A percentile compares a stretch with the other conserved stretches of the same genome.
phyloP scores from a whole-genome alignment of 2,329 filamentous ascomycete genomes.

The Trichoderma gracile region DNA sequence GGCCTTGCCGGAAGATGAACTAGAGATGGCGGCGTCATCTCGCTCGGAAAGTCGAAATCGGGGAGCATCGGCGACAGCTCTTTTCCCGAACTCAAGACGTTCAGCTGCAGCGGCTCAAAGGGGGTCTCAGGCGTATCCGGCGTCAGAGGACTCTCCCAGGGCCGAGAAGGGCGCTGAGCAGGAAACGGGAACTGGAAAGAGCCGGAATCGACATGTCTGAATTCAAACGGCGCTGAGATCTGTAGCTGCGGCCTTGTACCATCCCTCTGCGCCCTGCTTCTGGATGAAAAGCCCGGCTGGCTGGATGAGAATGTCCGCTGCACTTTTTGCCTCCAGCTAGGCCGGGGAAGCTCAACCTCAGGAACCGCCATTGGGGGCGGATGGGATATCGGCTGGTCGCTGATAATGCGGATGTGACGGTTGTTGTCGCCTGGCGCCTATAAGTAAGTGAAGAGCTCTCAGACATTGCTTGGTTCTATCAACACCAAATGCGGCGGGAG shows the following conservation, averaged over 20 bases:
- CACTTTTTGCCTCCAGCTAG: slow-evolving; percentile 29
- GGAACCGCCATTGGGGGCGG: slow-evolving; percentile 34
- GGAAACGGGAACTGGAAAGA: slow-evolving; percentile 42
- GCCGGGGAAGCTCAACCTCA: slow-evolving; percentile 28
- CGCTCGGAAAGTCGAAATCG: slow-evolving; percentile 47
- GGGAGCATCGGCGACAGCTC: slow-evolving; percentile 58
- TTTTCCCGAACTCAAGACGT: slow-evolving; percentile 47
- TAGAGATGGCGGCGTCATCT: slow-evolving; percentile 45
- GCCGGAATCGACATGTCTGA: slow-evolving; percentile 57
- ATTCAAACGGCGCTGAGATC: slow-evolving; percentile 61
- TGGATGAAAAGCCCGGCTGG: slow-evolving; percentile 48
- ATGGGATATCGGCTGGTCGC: slow-evolving; percentile 36
- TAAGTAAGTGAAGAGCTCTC: slow-evolving; percentile 37
- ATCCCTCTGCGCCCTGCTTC: slow-evolving; percentile 49
- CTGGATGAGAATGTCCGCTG: slow-evolving; percentile 36
- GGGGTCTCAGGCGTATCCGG: slow-evolving; percentile 34
- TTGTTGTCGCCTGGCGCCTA: slow-evolving; percentile 37
- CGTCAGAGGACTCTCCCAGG: slow-evolving; percentile 32
- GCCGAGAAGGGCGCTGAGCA: slow-evolving; percentile 15
- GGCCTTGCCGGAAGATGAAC: slow-evolving; percentile 38
- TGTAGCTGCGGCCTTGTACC: slow-evolving; percentile 52
- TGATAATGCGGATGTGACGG: slow-evolving; percentile 31
- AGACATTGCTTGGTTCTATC: slow-evolving; percentile 30
- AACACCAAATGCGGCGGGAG: slow-evolving; percentile 17
- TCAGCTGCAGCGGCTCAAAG: slow-evolving; percentile 59